Evolutionary conservation across 2,329 filamentous ascomycete species (phyloP), one percentile per base, ranked within the genome.

Genomic region (Apiospora koreana): DNA sequence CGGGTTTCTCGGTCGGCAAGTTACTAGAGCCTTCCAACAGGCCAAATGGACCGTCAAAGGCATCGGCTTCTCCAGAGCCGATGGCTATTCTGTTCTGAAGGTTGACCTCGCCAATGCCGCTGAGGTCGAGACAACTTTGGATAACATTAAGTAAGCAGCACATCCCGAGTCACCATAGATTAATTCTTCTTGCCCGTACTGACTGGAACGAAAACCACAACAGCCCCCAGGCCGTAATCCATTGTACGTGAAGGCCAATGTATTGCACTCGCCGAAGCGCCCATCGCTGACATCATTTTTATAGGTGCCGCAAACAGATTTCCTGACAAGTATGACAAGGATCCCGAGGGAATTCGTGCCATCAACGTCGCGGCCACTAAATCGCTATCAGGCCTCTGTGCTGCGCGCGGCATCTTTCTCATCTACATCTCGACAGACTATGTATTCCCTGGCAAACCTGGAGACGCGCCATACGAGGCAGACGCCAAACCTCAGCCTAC

Each of bases 391-490:
- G 80, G 84, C 50, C 85, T 90, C n/a, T 92, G 93, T 68, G 87
- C 89, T 1, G 78, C 85, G 38, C 88, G 89, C 75, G 87, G 82
- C 50, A 87, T 89, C 68, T 80, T 94, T 67, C 83, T 94, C 43
- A 88, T 94, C 77, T 95, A 94, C 82, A 93, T 95, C 75, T 94
- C 92, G 9, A 95, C 93, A 65, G 93, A 95, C 81, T 95, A 95
- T 76, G 92, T 95, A 67, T 95, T 95, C 78, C 84, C 92, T 0
- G 93, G 93, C 21, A 85, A 83, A 45, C 87, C 86, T 1, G 94
- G 94, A n/a, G 92, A 97, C 69, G 94, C 94, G 6, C 95, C 94
- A 0, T 97, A 97, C 80, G 89, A 91, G 75, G 83, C 86, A 0
- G 85, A 90, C 71, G 87, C 91, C 1, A 77, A 83, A 12, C 88